These are phyloP conservation scores for Dictyostelium intermedium DNA, from an alignment of 78 protist genomes.

Conservation along the genomic window DNA sequence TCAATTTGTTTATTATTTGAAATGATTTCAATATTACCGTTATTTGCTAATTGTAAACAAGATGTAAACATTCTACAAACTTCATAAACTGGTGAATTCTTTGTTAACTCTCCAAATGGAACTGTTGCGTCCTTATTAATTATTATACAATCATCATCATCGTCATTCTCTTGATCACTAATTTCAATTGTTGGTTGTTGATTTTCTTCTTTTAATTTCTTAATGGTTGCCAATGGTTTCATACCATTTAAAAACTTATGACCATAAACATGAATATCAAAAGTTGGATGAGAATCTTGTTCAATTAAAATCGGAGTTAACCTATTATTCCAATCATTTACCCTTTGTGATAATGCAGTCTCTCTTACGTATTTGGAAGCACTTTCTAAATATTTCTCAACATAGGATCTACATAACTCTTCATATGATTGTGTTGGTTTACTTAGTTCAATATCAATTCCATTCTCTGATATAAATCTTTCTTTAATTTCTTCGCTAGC, in stretches of 20 bases:
- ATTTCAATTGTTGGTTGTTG: neutral
- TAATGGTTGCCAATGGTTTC: constrained; percentile 1
- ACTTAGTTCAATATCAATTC: neutral
- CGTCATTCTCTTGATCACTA: neutral
- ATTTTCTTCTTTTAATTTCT: neutral
- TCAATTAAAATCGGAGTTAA: constrained; percentile 51
- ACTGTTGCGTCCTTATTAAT: neutral
- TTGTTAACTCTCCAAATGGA: constrained; percentile 8
- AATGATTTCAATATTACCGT: constrained; percentile 62
- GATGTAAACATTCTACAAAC: constrained; percentile 50
- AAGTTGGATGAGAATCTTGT: constrained; percentile 41
- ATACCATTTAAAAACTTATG: neutral
- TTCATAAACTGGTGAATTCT: neutral
- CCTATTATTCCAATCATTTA: constrained; percentile 65
- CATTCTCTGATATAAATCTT: neutral
- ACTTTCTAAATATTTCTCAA: constrained; percentile 39
- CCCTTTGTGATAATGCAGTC: constrained; percentile 32
- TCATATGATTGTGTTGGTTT: constrained; percentile 26
- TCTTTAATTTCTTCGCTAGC: neutral
- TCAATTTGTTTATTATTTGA: neutral
- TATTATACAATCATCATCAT: neutral
- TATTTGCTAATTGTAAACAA: constrained; percentile 60
- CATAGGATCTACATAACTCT: constrained; percentile 10
- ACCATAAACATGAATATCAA: constrained; percentile 52
- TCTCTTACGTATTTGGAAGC: constrained; percentile 51